Conservation (phyloP, 2,329 filamentous ascomycete genomes). For the Pyrenochaeta sp. region DNA sequence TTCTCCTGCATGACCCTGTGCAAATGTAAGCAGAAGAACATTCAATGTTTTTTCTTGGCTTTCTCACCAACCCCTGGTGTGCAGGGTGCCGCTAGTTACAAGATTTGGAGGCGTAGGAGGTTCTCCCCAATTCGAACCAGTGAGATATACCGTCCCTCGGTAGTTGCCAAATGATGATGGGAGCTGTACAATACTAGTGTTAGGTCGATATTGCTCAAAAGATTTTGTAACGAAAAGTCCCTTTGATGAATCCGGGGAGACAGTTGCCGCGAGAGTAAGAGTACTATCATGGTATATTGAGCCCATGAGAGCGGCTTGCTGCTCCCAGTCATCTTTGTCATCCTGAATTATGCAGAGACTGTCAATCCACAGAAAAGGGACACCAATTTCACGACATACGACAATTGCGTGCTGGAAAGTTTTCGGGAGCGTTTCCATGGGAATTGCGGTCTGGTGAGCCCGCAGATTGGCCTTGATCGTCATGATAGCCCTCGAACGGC, state of each 20-base stretch:
- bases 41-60: too few relatives aligned
- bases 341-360: slow-evolving; percentile 16
- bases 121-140: neutral
- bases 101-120: neutral
- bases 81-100: slow-evolving; percentile 5
- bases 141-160: slow-evolving; percentile 3
- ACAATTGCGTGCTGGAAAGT: slow-evolving; percentile 6
- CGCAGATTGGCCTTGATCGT: slow-evolving; percentile 1
- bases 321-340: slow-evolving; percentile 8
- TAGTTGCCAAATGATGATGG: neutral
- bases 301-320: slow-evolving; percentile 9
- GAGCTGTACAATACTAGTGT: neutral
- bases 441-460: neutral
- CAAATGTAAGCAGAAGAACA: too few relatives aligned
- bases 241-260: slow-evolving; percentile 1
- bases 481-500: slow-evolving; percentile 21
- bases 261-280: slow-evolving; percentile 9
- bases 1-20: slow-evolving; percentile 14
- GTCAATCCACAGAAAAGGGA: slow-evolving; percentile 17
- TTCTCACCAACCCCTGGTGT: slow-evolving; percentile 12
- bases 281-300: slow-evolving; percentile 8
- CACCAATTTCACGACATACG: slow-evolving; percentile 2
- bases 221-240: slow-evolving; percentile 3
- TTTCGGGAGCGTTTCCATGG: slow-evolving; percentile 4
- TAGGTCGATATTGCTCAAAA: neutral